Base-by-base conservation (phyloP, 768 basidiomycete species). In the Gymnopilus dilepis region DNA sequence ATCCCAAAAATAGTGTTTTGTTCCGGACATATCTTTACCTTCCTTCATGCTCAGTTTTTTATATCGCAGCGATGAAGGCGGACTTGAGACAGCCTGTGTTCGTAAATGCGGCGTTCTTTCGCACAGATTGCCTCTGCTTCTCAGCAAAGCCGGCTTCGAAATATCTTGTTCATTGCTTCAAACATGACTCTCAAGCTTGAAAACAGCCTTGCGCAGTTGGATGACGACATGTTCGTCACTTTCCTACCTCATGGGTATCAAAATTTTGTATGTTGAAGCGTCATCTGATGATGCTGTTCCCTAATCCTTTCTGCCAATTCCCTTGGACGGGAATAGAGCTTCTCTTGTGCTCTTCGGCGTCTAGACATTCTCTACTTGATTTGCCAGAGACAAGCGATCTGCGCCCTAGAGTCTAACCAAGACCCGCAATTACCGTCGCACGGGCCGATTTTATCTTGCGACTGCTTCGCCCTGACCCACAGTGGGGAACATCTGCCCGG, bases 381-480 rank as follows among this genome's bases (percentile, higher is more conserved):
- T 33, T 57, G 33, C 42, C 13, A 28, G 11, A 42, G 19, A 26
- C 30, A 34, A 11, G 41, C 30, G 41, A 33, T 47, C 56, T 41
- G 3, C 43, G 40, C 15, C 38, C 41, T 43, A 15, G 31, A 17
- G 31, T 30, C 17, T 30, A 55, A 13, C 43, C 41, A 45, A 28
- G 24, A 28, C 21, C 26, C 57, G 26, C 21, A 50, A 47, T 47
- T 42, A 52, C 51, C 40, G 30, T 11, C 12, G 42, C 12, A n/a
- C 59, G 59, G 59, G 37, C 59, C 59, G 59, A 37, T 42, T 41
- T 43, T 33, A 60, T 45, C 50, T 34, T 51, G 50, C 50, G 50
- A 51, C 50, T 52, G 31, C 62, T 48, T 40, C 43, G 58, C 54
- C 48, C 19, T 54, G 56, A 59, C 48, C 58, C 56, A 45, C 48